A percentile compares a stretch with the other conserved stretches of the same genome.
phyloP scores from a whole-genome alignment of 2,329 filamentous ascomycete genomes.

The Aspergillus clavatus region DNA sequence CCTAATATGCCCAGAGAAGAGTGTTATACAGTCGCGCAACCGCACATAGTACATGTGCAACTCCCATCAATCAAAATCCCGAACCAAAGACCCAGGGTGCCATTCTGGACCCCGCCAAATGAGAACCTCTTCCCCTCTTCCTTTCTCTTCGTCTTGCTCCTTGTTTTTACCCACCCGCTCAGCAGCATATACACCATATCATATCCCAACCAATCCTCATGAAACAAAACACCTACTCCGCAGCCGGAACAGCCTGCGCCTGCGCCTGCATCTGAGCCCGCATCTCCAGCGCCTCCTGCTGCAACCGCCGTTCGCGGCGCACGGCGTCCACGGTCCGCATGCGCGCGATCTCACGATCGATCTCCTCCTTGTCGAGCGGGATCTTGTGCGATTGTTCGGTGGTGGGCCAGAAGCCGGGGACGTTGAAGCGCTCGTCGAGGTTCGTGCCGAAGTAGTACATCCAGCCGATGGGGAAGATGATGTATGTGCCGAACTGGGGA shows the following conservation, averaged over 20 bases:
- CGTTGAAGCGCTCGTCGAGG: slow-evolving; percentile 83
- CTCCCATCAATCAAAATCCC: slow-evolving; percentile 5
- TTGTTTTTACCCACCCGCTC: not conserved
- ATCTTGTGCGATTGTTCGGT: slow-evolving; percentile 50
- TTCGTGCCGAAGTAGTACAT: slow-evolving; percentile 99
- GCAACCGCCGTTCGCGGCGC: slow-evolving; percentile 46
- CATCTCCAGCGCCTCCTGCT: slow-evolving; percentile 25
- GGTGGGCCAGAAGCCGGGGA: slow-evolving; percentile 91
- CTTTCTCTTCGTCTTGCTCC: not conserved
- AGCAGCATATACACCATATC: not conserved
- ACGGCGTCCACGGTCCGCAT: slow-evolving; percentile 51
- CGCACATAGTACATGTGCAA: slow-evolving; percentile 17
- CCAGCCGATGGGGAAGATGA: slow-evolving; percentile 96
- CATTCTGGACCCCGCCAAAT: slow-evolving; percentile 8
- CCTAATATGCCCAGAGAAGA: slow-evolving; percentile 30
- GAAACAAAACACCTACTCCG: slow-evolving; percentile 14
- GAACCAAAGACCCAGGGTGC: slow-evolving; percentile 1
- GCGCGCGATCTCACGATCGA: slow-evolving; percentile 72
- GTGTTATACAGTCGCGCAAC: slow-evolving; percentile 26
- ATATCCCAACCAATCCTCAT: not conserved
- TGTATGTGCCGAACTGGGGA: slow-evolving; percentile 87
- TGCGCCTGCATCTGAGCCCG: slow-evolving; percentile 11
- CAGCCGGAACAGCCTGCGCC: slow-evolving; percentile 9
- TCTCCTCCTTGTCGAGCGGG: slow-evolving; percentile 53
- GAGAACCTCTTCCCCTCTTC: not conserved